Percentiles rank a stretch among this genome's conserved stretches.
Conservation (phyloP, 495 filamentous ascomycete genomes). For the Podospora conica region DNA sequence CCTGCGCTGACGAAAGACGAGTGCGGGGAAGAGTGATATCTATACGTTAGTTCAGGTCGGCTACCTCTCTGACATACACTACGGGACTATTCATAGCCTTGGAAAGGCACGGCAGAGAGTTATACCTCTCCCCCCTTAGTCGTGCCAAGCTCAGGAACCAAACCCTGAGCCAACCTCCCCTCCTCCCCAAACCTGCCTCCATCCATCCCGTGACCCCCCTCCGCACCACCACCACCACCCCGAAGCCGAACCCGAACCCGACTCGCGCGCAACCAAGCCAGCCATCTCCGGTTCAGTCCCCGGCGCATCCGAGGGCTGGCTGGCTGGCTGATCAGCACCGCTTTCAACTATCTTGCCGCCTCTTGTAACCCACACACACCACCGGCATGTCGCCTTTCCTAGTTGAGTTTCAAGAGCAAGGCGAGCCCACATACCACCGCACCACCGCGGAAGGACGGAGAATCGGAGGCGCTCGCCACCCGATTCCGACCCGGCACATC, state of each 20-base stretch:
- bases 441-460: not conserved
- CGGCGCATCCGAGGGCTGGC: not conserved
- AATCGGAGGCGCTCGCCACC: not conserved
- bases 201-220: not conserved
- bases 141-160: not conserved
- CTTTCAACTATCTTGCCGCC: not conserved
- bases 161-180: not conserved
- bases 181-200: not conserved
- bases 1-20: not conserved
- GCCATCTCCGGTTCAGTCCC: too few species aligned
- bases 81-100: not conserved
- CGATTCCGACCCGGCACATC: not conserved
- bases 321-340: not conserved
- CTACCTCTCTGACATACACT: not conserved
- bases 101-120: not conserved
- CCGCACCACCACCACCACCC: too few species aligned
- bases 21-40: not conserved
- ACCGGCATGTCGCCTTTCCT: not conserved
- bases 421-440: not conserved
- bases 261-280: not conserved
- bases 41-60: not conserved
- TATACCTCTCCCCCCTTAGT: too few species aligned
- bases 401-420: not conserved
- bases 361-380: not conserved
- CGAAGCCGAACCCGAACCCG: too few species aligned